phyloP scores from a whole-genome alignment of 2,329 filamentous ascomycete species.

The Alternaria incomplexa region DNA sequence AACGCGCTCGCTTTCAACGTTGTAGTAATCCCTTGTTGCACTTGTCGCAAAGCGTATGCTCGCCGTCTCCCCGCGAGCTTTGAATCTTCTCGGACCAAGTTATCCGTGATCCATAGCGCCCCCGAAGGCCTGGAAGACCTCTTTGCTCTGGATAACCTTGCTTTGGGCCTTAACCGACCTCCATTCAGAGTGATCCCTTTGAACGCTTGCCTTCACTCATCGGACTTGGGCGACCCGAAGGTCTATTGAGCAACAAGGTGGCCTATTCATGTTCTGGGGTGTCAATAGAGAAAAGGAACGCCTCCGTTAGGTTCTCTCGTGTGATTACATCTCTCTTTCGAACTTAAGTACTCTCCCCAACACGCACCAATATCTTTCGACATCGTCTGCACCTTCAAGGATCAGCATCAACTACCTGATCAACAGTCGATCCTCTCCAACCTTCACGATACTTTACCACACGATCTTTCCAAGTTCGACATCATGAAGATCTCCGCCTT shows the following conservation, averaged over 20 bases:
- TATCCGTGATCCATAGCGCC: background rate
- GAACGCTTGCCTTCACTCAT: background rate
- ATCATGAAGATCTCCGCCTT: slow-evolving; percentile 59
- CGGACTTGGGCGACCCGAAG: background rate
- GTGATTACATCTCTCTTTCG: slow-evolving; percentile 1
- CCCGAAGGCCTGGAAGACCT: slow-evolving; percentile 7
- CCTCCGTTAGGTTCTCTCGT: slow-evolving; percentile 2
- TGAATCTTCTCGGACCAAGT: slow-evolving; percentile 10
- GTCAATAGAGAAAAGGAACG: background rate
- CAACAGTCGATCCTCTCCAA: slow-evolving; percentile 11
- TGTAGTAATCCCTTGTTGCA: slow-evolving; percentile 22
- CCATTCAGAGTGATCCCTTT: slow-evolving; percentile 19
- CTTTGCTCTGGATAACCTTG: background rate
- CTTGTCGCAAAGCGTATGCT: background rate
- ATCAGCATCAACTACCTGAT: slow-evolving; percentile 9
- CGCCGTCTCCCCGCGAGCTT: slow-evolving; percentile 3
- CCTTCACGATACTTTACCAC: slow-evolving; percentile 23
- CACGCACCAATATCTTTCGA: slow-evolving; percentile 5
- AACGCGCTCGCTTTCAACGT: slow-evolving; percentile 12
- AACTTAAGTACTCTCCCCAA: slow-evolving; percentile 15
- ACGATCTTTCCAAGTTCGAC: slow-evolving; percentile 19
- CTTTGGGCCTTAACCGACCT: slow-evolving; percentile 5
- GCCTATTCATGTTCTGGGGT: slow-evolving; percentile 30
- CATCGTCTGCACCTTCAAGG: slow-evolving; percentile 17
- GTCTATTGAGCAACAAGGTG: slow-evolving; percentile 17